A percentile compares a stretch with the other conserved stretches of the same genome.
These are phyloP conservation scores for Neurospora sp. DNA, from an alignment of 495 filamentous ascomycete genomes.

Conservation along the genomic window DNA sequence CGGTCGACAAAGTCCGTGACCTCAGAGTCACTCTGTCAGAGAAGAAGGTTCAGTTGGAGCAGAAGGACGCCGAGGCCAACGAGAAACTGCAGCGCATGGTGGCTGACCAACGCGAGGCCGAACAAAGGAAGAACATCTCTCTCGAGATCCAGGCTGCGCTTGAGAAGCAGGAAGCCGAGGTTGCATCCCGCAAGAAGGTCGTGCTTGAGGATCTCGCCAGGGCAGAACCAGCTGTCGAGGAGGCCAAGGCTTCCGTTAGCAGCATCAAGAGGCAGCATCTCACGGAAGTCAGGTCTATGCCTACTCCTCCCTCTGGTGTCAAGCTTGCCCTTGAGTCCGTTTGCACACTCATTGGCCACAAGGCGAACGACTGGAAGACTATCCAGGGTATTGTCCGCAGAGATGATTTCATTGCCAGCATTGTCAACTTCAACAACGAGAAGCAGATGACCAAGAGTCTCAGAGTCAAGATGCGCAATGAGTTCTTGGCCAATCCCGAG, in stretches of 20 bases:
- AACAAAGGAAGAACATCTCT: conserved; percentile 78
- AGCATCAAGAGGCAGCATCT: conserved; percentile 96
- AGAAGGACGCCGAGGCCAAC: conserved; percentile 89
- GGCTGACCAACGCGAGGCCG: conserved; percentile 89
- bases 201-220: conserved; percentile 80
- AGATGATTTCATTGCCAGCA: conserved; percentile 96
- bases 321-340: conserved; percentile 90
- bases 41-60: conserved; percentile 87
- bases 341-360: conserved; percentile 87
- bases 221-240: conserved; percentile 86
- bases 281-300: conserved; percentile 96
- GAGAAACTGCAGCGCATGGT: conserved; percentile 97
- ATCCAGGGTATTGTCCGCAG: conserved; percentile 78
- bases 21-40: conserved; percentile 79
- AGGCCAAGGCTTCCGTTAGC: conserved; percentile 89
- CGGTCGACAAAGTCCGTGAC: conserved; percentile 94
- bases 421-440: conserved; percentile 95
- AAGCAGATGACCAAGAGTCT: conserved; percentile 79
- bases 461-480: conserved; percentile 80
- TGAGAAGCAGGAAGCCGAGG: conserved; percentile 82
- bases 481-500: conserved; percentile 82
- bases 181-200: conserved; percentile 70
- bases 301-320: conserved; percentile 78
- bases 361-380: conserved; percentile 77
- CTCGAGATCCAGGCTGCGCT: conserved; percentile 79